Base-by-base conservation (phyloP, 306 rosid genomes). In the Cyclanthera cordifolia region DNA sequence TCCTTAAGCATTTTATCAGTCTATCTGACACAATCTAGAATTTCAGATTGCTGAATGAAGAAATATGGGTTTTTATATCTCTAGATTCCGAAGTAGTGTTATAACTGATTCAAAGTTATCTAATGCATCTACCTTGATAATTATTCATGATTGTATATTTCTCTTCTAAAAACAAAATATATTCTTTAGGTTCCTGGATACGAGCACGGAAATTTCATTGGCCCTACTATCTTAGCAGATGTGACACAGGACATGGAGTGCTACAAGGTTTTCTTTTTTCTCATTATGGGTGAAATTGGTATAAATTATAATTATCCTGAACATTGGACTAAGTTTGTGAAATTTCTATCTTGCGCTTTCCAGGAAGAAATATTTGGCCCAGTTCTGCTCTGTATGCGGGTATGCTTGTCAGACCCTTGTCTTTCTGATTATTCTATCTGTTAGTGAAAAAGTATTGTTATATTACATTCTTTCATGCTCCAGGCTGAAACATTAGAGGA, bases 321-420 rank as follows among this genome's bases (percentile, higher is more conserved):
- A 60, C 51, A 19, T 74, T 9, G 4, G 64, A 64, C 60, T 28
- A 53, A 72, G 65, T 41, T 61, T 75, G 50, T 59, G 23, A 39
- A 16, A 13, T 32, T 72, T 69, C 50, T 81, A 25, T 70, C 59
- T 70, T 79, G 30, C 25, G 27, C 43, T 54, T 55, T 75, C 79
- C 87, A 89, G 98, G 98, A 89, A 79, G 98, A 87, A 78, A 92
- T 92, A 72, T 92, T 92, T 79, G 96, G 98, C 60, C 98, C 96
- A 21, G 95, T 92, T 80, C 96, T 92, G 80, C 88, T 92, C 60
- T 87, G 84, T 80, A 77, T 80, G 86, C 85, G 86, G 86, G 98
- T 92, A 2, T 67, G 74, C 80, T 75, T 61, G 24, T 69, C 64
- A 49, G 41, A 67, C 64, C 74, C 70, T 54, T 67, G 20, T 72